These are phyloP conservation scores for Aspergillus hiratsukae DNA, from an alignment of 2,329 filamentous ascomycete species.

Conservation along the genomic window DNA sequence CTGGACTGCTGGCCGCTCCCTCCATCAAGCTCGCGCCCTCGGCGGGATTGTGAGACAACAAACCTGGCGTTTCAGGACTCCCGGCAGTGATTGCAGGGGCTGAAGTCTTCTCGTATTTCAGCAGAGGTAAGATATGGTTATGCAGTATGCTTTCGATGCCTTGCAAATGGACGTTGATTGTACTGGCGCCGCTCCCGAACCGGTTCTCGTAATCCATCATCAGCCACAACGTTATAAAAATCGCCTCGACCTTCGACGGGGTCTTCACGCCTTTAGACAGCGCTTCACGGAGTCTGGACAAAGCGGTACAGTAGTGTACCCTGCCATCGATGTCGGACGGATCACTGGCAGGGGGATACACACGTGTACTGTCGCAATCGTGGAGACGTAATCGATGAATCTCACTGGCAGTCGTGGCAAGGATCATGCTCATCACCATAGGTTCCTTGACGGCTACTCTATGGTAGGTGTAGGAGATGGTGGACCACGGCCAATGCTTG, in stretches of 20 bases:
- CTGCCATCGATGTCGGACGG: conserved; percentile 16
- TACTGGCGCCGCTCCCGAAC: conserved; percentile 20
- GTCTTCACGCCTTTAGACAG: conserved; percentile 21
- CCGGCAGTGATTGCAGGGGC: background rate
- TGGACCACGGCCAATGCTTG: conserved; percentile 27
- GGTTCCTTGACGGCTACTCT: conserved; percentile 22
- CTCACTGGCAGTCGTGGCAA: conserved; percentile 21
- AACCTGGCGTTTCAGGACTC: background rate
- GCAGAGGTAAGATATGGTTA: conserved; percentile 22
- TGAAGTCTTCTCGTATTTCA: conserved; percentile 3
- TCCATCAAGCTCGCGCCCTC: background rate
- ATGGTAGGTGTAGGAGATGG: conserved; percentile 23
- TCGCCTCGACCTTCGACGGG: conserved; percentile 20
- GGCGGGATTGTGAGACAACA: background rate
- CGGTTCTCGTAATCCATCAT: conserved; percentile 28
- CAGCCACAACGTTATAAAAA: conserved; percentile 25
- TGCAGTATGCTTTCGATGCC: conserved; percentile 20
- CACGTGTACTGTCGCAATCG: conserved; percentile 9
- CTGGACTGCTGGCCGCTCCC: background rate
- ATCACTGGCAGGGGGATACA: conserved; percentile 3
- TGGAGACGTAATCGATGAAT: conserved; percentile 18
- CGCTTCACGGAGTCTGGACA: conserved; percentile 20
- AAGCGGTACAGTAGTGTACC: conserved; percentile 21
- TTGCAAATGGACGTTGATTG: conserved; percentile 22
- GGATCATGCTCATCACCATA: conserved; percentile 28